phyloP scores from a whole-genome alignment of 2,329 filamentous ascomycete genomes.

The Raffaelea albimanens region DNA sequence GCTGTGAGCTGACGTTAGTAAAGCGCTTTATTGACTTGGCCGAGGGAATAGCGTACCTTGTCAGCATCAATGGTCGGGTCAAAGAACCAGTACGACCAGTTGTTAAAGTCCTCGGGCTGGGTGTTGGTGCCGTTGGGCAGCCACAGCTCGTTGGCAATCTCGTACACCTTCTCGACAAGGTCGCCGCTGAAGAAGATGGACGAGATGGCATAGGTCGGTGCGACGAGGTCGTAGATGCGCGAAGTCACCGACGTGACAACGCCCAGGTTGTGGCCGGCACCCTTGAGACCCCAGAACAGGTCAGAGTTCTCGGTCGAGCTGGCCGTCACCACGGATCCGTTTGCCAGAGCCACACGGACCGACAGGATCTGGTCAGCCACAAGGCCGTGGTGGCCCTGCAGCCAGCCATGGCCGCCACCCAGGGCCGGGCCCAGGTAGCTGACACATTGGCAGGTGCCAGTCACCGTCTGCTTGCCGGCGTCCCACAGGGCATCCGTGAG shows the following conservation, averaged over 20 bases:
- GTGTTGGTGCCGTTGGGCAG: slow-evolving; percentile 23
- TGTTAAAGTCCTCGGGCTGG: slow-evolving; percentile 32
- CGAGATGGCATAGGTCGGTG: slow-evolving; percentile 27
- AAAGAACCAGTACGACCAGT: slow-evolving; percentile 40
- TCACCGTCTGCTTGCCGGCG: slow-evolving; percentile 47
- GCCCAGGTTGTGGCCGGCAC: slow-evolving; percentile 51
- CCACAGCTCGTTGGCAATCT: slow-evolving; percentile 30
- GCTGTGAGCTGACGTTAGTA: slow-evolving; percentile 11
- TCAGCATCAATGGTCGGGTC: slow-evolving; percentile 29
- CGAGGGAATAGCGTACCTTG: background rate
- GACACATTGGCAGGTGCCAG: slow-evolving; percentile 44
- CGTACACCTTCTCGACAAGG: slow-evolving; percentile 34
- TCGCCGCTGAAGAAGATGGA: slow-evolving; percentile 32
- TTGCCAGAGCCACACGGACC: slow-evolving; percentile 39
- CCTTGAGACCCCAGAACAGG: slow-evolving; percentile 46
- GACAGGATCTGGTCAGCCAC: slow-evolving; percentile 43
- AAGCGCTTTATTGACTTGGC: background rate
- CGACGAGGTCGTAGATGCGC: slow-evolving; percentile 33
- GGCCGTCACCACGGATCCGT: slow-evolving; percentile 30
- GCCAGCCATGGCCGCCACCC: slow-evolving; percentile 47
- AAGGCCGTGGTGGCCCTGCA: slow-evolving; percentile 44
- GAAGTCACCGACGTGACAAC: slow-evolving; percentile 34
- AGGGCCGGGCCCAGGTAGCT: slow-evolving; percentile 32
- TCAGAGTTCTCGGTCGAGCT: slow-evolving; percentile 26
- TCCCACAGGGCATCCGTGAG: slow-evolving; percentile 41